These are phyloP conservation scores for Halocafeteria seosinensis DNA, from an alignment of 108 stramenopile genomes.

Conservation along the genomic window DNA sequence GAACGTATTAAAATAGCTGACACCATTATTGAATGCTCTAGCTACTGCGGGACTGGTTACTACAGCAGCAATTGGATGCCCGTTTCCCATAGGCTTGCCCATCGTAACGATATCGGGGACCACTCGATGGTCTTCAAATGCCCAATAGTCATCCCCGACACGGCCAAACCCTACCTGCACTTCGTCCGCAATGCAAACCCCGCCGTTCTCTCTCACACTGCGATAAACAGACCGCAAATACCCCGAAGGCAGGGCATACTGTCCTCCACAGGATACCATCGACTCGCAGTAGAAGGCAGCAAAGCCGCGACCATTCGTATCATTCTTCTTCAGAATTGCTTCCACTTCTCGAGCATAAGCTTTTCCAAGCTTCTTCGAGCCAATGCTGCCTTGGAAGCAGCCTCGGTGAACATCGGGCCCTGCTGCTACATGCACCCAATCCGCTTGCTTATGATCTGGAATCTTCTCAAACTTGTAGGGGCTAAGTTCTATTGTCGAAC, in stretches of 20 bases:
- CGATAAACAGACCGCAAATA: slow-evolving; percentile 48
- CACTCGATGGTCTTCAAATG: slow-evolving; percentile 66
- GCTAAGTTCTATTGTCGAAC: slow-evolving; percentile 52
- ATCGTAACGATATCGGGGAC: slow-evolving; percentile 85
- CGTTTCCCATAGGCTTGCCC: slow-evolving; percentile 91
- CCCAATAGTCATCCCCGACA: slow-evolving; percentile 64
- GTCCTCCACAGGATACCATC: slow-evolving; percentile 70
- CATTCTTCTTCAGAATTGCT: slow-evolving; percentile 6
- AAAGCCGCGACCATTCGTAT: slow-evolving; percentile 25
- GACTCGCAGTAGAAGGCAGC: slow-evolving; percentile 70
- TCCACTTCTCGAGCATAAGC: slow-evolving; percentile 13
- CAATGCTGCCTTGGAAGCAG: slow-evolving; percentile 27
- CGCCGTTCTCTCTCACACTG: slow-evolving; percentile 60
- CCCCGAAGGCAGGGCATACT: slow-evolving; percentile 56
- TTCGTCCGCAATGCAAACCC: slow-evolving; percentile 87
- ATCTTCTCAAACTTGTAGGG: slow-evolving; percentile 62
- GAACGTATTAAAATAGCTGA: slow-evolving; percentile 93
- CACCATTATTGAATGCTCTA: slow-evolving; percentile 60
- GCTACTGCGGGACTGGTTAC: slow-evolving; percentile 52
- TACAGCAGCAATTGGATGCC: slow-evolving; percentile 78
- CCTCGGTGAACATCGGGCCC: slow-evolving; percentile 70
- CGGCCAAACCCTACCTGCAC: slow-evolving; percentile 89
- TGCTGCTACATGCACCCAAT: slow-evolving; percentile 56
- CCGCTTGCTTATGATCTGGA: slow-evolving; percentile 44
- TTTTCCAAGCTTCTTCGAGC: slow-evolving; percentile 39